Evolutionary conservation across 139 green algal genomes (phyloP), one percentile per base, ranked within the genome.

Genomic region (Micractinium conductrix): DNA sequence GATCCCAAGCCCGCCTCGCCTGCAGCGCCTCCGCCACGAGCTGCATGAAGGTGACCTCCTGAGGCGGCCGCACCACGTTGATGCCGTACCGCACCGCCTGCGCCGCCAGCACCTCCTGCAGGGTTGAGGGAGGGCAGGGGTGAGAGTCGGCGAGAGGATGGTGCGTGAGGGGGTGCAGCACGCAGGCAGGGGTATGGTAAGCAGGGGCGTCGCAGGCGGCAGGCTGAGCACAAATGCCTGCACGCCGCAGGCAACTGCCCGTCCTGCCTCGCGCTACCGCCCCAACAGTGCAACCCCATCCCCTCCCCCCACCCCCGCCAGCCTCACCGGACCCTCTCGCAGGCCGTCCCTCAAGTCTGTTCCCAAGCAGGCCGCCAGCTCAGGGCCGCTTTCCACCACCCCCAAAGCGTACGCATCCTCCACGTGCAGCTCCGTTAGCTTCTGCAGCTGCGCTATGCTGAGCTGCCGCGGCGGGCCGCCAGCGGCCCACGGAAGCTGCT

Each of bases 11-110:
- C 17, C 65, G 9, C 14, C 50, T 33, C 69, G 65, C 84, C 84
- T 88, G 67, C 2, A 92, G 74, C 0, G 91, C 91, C 50, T 94
- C 88, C 22, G 40, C 48, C 37, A 91, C 40, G 74, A 93, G 81
- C 71, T 92, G 80, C 65, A 58, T 22, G 37, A 93, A 91, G 33
- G 88, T 85, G 35, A 80, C 84, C 73, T 89, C 83, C 83, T 78
- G n/a, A 0, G 74, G 73, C 1, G 50, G 68, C 4, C 43, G 53
- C 10, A 86, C 53, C 10, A 24, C 72, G 67, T 91, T 91, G 55
- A 10, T 38, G 4, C 88, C 88, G 58, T 90, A 84, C 16, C 28
- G 53, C n/a, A 38, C 9, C 43, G 76, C 74, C 22, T 82, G 80
- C 1, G 58, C 53, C 19, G 45, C 65, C n/a, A 89, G 68, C 50